phyloP scores from a whole-genome alignment of 1,284 basidiomycete genomes.

The Rhodotorula sp. region DNA sequence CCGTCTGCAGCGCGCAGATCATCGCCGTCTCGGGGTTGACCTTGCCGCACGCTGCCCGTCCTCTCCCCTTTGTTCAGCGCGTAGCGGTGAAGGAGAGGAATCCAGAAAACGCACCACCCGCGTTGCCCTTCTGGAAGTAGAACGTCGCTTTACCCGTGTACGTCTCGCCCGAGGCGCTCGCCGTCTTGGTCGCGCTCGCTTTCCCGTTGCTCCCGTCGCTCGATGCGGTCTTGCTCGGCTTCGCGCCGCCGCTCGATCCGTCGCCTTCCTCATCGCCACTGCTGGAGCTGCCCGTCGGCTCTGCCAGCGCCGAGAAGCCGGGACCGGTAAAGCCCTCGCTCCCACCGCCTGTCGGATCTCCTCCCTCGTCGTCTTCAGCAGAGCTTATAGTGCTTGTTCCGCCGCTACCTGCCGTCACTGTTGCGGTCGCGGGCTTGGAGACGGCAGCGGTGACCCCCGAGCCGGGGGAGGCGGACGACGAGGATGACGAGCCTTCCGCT shows the following conservation, averaged over 20 bases:
- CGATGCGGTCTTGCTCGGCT: neutral
- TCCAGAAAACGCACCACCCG: neutral
- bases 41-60: slow-evolving; percentile 42
- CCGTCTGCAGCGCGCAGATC: slow-evolving; percentile 64
- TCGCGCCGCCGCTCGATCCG: too few species aligned
- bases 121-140: neutral
- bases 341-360: too few species aligned
- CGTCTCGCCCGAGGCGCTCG: neutral
- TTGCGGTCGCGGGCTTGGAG: neutral
- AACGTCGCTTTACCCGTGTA: slow-evolving; percentile 9
- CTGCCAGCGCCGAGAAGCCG: too few species aligned
- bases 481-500: too few species aligned
- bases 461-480: neutral
- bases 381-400: too few species aligned
- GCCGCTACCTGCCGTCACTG: too few species aligned
- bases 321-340: too few species aligned
- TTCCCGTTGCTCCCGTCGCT: too few species aligned
- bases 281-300: too few species aligned
- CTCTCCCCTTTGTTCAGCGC: neutral
- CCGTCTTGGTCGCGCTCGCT: neutral
- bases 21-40: slow-evolving; percentile 46
- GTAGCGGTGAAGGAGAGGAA: too few species aligned
- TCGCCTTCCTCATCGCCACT: neutral
- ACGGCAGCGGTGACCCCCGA: neutral
- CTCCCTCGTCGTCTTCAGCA: too few species aligned